Conservation (phyloP, 768 basidiomycete species). For the Xerocomus brunneocitrinus region DNA sequence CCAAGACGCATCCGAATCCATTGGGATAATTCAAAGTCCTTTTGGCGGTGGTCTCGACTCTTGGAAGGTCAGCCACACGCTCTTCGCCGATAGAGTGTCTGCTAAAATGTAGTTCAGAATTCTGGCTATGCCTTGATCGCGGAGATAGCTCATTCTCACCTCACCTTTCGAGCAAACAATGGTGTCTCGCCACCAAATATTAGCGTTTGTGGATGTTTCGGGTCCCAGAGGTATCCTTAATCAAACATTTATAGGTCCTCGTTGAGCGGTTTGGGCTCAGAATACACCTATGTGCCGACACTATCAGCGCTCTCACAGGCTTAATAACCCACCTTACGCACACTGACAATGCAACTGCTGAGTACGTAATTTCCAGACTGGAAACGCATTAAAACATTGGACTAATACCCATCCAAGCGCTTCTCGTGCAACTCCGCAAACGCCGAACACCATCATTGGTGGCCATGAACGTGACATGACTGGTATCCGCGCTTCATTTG, state of each 20-base stretch:
- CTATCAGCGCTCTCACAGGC: constrained; percentile 51
- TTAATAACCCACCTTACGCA: constrained; percentile 51
- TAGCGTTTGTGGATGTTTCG: constrained; percentile 32
- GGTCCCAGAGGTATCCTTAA: neutral
- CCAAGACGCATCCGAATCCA: constrained; percentile 22
- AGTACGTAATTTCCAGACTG: constrained; percentile 13
- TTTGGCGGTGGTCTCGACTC: constrained; percentile 36
- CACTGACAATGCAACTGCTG: constrained; percentile 27
- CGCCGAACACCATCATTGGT: constrained; percentile 3
- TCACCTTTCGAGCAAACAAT: constrained; percentile 34
- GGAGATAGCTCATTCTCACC: constrained; percentile 50
- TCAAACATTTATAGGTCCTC: constrained; percentile 40
- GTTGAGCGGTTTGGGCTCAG: constrained; percentile 50
- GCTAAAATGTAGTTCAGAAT: constrained; percentile 34
- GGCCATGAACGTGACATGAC: constrained; percentile 22
- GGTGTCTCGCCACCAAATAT: constrained; percentile 32
- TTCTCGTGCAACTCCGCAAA: constrained; percentile 4
- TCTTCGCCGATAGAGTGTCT: neutral
- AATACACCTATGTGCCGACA: constrained; percentile 77
- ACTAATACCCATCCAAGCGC: constrained; percentile 8
- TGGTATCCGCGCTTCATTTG: constrained; percentile 16
- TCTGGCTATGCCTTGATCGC: constrained; percentile 66
- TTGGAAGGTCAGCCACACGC: constrained; percentile 61
- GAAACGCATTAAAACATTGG: neutral
- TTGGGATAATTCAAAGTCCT: constrained; percentile 17